Conservation (phyloP, 2,329 filamentous ascomycete genomes). For the Coniochaeta sp. region DNA sequence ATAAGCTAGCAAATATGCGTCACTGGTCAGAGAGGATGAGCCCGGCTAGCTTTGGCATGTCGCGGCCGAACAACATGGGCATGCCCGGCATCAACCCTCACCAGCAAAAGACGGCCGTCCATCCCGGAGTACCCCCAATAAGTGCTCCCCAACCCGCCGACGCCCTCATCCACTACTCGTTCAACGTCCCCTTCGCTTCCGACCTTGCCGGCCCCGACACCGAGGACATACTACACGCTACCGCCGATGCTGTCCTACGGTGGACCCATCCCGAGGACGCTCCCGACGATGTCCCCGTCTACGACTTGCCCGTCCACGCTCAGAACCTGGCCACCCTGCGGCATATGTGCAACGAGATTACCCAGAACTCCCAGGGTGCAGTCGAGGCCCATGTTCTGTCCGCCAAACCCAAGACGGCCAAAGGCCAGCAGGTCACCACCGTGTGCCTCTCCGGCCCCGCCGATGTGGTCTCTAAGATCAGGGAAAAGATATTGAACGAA, state of each 20-base stretch:
- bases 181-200: conserved; percentile 94
- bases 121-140: conserved; percentile 44
- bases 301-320: conserved; percentile 86
- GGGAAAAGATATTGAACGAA: conserved; percentile 83
- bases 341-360: conserved; percentile 75
- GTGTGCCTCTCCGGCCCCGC: conserved; percentile 85
- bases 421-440: conserved; percentile 68
- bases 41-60: conserved; percentile 56
- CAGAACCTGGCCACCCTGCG: conserved; percentile 77
- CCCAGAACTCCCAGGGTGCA: conserved; percentile 54
- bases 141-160: conserved; percentile 66
- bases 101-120: conserved; percentile 37
- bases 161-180: conserved; percentile 81
- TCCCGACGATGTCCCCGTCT: conserved; percentile 73
- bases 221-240: conserved; percentile 92
- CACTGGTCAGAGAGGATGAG: conserved; percentile 66
- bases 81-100: conserved; percentile 51
- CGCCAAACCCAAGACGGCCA: conserved; percentile 66
- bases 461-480: conserved; percentile 82
- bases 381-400: conserved; percentile 81
- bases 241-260: conserved; percentile 74
- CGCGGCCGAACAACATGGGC: conserved; percentile 43
- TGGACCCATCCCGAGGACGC: conserved; percentile 92
- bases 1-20: conserved; percentile 66
- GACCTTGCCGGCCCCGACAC: conserved; percentile 87